Evolutionary conservation across 2,329 filamentous ascomycete genomes (phyloP).

Genomic region (Aureobasidium sp.): DNA sequence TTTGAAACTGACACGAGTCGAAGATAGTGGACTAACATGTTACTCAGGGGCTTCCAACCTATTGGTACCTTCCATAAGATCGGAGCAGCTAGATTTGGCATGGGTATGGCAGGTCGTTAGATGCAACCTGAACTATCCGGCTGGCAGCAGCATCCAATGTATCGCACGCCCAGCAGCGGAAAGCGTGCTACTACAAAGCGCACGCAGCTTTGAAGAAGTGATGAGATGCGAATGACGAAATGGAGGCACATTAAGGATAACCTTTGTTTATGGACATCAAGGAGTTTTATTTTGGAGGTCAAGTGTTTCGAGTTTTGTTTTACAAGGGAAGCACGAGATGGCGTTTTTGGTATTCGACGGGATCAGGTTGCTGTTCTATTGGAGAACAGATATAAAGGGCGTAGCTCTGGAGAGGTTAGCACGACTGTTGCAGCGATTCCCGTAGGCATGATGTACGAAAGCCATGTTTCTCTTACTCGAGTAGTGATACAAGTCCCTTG

Average conservation of each 20-base stretch:
- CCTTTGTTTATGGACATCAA: not conserved
- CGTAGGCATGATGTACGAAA: slow-evolving; percentile 1
- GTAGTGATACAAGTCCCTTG: not conserved
- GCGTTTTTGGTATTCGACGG: not conserved
- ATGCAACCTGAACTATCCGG: not conserved
- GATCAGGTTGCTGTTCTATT: not conserved
- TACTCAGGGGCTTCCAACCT: slow-evolving; percentile 39
- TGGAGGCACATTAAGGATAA: not conserved
- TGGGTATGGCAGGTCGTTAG: slow-evolving; percentile 17
- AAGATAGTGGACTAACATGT: slow-evolving; percentile 2
- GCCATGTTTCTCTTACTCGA: not conserved
- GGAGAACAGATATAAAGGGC: not conserved
- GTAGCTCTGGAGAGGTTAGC: not conserved
- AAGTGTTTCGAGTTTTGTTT: not conserved
- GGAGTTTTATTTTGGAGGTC: not conserved
- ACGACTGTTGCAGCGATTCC: not conserved
- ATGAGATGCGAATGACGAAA: slow-evolving; percentile 2
- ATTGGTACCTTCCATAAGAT: slow-evolving; percentile 40
- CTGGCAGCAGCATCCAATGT: slow-evolving; percentile 1
- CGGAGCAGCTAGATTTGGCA: slow-evolving; percentile 16
- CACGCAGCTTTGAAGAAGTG: slow-evolving; percentile 2
- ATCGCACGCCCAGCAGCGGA: not conserved
- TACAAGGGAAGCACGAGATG: not conserved
- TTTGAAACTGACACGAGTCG: slow-evolving; percentile 3
- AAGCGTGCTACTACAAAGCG: not conserved